A percentile compares a stretch with the other conserved stretches of the same genome.
Conservation (phyloP, 441 rosid genomes). For the Populus hybrid region DNA sequence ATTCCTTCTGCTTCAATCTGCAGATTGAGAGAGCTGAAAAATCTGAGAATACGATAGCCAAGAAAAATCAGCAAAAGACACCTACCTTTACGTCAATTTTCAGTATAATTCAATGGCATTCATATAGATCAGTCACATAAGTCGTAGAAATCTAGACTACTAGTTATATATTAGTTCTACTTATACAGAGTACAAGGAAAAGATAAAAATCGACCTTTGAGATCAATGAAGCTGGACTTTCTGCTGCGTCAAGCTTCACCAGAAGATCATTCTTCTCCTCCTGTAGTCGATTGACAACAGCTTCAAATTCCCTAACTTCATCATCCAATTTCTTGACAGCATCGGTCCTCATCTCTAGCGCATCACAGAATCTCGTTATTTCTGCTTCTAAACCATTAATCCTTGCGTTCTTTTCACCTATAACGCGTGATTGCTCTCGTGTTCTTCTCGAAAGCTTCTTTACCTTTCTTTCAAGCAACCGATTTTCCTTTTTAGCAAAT, state of each 20-base stretch:
- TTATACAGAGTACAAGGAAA: background rate
- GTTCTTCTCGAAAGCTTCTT: constrained; percentile 42
- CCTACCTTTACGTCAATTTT: background rate
- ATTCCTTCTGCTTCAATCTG: constrained; percentile 33
- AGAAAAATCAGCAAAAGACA: background rate
- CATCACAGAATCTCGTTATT: constrained; percentile 26
- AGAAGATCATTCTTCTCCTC: constrained; percentile 39
- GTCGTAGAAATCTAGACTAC: background rate
- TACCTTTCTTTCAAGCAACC: constrained; percentile 42
- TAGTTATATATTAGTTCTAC: background rate
- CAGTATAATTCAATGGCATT: background rate
- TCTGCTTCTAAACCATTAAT: constrained; percentile 37
- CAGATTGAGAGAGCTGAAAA: constrained; percentile 7
- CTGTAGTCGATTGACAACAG: constrained; percentile 27
- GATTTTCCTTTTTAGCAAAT: constrained; percentile 33
- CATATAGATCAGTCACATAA: background rate
- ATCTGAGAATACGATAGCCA: background rate
- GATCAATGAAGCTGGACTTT: constrained; percentile 22
- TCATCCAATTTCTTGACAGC: constrained; percentile 39
- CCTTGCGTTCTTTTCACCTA: constrained; percentile 34
- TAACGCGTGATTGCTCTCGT: constrained; percentile 27
- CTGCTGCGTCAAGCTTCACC: constrained; percentile 24
- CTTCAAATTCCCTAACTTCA: constrained; percentile 36
- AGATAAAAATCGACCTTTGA: constrained; percentile 26
- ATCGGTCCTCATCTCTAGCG: constrained; percentile 26